A percentile compares a stretch with the other conserved stretches of the same genome.
Conservation (phyloP, 768 basidiomycete species). For the Suillus placidus region DNA sequence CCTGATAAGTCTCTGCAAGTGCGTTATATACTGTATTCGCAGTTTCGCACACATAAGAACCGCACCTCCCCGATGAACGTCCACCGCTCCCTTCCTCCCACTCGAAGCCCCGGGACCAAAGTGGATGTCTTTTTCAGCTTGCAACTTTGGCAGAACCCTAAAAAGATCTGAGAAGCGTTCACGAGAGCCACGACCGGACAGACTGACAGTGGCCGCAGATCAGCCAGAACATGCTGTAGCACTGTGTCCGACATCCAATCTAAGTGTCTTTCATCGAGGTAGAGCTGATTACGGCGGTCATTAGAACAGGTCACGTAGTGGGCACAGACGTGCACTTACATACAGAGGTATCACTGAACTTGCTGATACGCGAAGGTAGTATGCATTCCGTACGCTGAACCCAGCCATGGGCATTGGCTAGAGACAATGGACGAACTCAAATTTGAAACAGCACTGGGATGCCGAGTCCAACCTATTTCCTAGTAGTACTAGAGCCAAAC, state of each 20-base stretch:
- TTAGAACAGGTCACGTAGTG: constrained; percentile 3
- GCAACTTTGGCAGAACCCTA: constrained; percentile 70
- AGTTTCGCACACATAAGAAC: constrained; percentile 9
- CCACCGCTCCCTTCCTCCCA: constrained; percentile 71
- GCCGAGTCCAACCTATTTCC: neutral
- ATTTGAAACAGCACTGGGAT: constrained; percentile 2
- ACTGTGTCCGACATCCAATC: constrained; percentile 89
- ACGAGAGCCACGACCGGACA: neutral
- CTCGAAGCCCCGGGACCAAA: constrained; percentile 41
- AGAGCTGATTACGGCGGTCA: constrained; percentile 50
- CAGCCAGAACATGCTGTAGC: constrained; percentile 78
- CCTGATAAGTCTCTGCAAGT: constrained; percentile 78
- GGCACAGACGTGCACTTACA: constrained; percentile 40
- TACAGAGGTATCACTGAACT: constrained; percentile 78
- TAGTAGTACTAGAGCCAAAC: neutral
- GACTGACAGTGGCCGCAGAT: constrained; percentile 70
- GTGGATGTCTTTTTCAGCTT: constrained; percentile 54
- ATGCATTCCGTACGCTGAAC: constrained; percentile 74
- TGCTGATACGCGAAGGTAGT: constrained; percentile 81
- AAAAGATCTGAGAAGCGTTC: constrained; percentile 9
- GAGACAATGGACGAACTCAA: constrained; percentile 5
- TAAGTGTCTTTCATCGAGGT: constrained; percentile 86
- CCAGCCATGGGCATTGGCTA: constrained; percentile 7
- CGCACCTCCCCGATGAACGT: constrained; percentile 83
- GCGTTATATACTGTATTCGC: constrained; percentile 10